Percentiles rank a stretch among this genome's conserved stretches.
These are phyloP conservation scores for Aspergillus saccharolyticus DNA, from an alignment of 495 filamentous ascomycete species.

Conservation along the genomic window DNA sequence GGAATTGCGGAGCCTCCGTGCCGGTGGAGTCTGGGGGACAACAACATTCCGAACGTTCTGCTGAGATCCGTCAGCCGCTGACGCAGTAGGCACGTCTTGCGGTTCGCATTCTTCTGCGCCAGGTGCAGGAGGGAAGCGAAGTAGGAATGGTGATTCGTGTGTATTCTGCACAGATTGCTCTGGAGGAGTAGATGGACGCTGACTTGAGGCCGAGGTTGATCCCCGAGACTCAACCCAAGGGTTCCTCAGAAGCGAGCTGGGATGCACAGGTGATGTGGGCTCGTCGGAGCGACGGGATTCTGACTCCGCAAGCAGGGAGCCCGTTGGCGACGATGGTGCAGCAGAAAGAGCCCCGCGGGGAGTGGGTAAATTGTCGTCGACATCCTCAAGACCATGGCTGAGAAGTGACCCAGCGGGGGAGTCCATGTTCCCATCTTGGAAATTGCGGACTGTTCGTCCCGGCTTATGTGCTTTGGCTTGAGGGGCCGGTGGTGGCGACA, in stretches of 20 bases:
- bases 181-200: slow-evolving; percentile 29
- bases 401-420: slow-evolving; percentile 34
- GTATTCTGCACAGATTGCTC: slow-evolving; percentile 9
- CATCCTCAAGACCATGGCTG: slow-evolving; percentile 30
- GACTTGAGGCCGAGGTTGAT: slow-evolving; percentile 23
- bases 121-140: slow-evolving; percentile 37
- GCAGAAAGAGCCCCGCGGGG: slow-evolving; percentile 33
- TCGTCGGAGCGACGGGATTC: slow-evolving; percentile 28
- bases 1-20: slow-evolving; percentile 31
- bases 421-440: slow-evolving; percentile 17
- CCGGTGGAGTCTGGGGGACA: slow-evolving; percentile 33
- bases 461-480: slow-evolving; percentile 18
- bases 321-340: slow-evolving; percentile 29
- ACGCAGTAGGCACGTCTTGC: slow-evolving; percentile 16
- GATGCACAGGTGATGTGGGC: slow-evolving; percentile 27
- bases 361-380: slow-evolving; percentile 33
- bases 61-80: slow-evolving; percentile 12
- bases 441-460: slow-evolving; percentile 12
- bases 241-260: slow-evolving; percentile 36
- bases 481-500: slow-evolving; percentile 28
- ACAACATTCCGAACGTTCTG: slow-evolving; percentile 18
- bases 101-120: slow-evolving; percentile 25
- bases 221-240: slow-evolving; percentile 36
- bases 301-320: slow-evolving; percentile 31
- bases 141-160: slow-evolving; percentile 34